Percentiles rank a stretch among this genome's conserved stretches.
phyloP scores from a whole-genome alignment of 228 moss, liverwort and hornwort genomes.

The Sphagnum fallax region DNA sequence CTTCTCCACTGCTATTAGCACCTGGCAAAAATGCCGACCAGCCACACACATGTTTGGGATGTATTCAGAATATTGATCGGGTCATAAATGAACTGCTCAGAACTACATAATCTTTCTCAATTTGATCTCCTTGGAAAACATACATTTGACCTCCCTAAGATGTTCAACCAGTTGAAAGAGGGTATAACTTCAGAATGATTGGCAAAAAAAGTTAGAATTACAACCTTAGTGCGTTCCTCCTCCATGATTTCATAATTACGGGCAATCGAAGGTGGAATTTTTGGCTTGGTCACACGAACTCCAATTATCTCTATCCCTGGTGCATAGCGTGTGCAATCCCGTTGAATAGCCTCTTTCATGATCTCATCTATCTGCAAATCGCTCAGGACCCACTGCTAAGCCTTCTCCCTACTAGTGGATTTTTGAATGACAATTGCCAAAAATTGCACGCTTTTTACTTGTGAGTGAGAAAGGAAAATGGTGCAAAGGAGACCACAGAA shows the following conservation, averaged over 20 bases:
- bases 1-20: constrained; percentile 93
- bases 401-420: not conserved
- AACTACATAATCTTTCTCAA: no score
- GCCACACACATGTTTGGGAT: no score
- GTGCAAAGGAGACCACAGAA: no score
- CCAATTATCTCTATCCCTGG: constrained; percentile 98
- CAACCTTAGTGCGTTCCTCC: constrained; percentile 98
- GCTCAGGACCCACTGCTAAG: not conserved
- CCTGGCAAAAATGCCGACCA: constrained; percentile 20
- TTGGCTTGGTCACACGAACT: constrained; percentile 96
- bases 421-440: not conserved
- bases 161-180: not conserved
- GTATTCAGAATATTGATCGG: no score
- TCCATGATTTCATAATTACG: constrained; percentile 99
- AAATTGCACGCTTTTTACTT: not conserved
- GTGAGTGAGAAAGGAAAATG: no score
- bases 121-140: no score
- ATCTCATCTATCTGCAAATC: constrained; percentile 86
- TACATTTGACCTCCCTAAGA: not conserved
- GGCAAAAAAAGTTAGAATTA: not conserved
- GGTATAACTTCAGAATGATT: not conserved
- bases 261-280: constrained; percentile 79
- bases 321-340: constrained; percentile 91
- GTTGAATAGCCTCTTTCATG: constrained; percentile 97
- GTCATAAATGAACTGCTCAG: no score